phyloP scores from a whole-genome alignment of 1,139 yeast genomes.

The Geotrichum histeridarum region DNA sequence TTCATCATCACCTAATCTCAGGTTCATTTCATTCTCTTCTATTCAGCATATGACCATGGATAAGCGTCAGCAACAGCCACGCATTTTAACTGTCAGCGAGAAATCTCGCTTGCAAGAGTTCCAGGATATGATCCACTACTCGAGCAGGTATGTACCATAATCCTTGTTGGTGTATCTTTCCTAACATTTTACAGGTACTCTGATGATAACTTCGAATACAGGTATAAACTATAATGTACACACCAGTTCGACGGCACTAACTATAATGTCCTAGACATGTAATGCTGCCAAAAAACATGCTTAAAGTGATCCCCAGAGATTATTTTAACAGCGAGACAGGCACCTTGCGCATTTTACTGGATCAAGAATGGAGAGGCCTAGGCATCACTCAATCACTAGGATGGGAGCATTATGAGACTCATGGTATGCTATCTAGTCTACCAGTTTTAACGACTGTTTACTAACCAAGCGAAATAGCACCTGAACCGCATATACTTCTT shows the following conservation, averaged over 20 bases:
- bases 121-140: constrained; percentile 90
- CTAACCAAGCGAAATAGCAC: constrained; percentile 45
- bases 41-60: background rate
- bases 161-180: background rate
- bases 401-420: constrained; percentile 98
- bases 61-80: constrained; percentile 28
- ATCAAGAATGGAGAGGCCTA: constrained; percentile 97
- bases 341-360: constrained; percentile 80
- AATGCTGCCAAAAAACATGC: constrained; percentile 92
- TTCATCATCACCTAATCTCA: background rate
- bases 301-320: constrained; percentile 92
- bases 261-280: constrained; percentile 60
- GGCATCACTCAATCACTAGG: constrained; percentile 97
- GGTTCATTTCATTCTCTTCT: background rate
- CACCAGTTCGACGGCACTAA: background rate
- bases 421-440: constrained; percentile 39
- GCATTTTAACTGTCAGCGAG: constrained; percentile 78
- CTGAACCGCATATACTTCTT: constrained; percentile 93
- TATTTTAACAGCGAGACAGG: constrained; percentile 94
- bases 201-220: constrained; percentile 80
- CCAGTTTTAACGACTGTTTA: background rate
- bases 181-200: constrained; percentile 49
- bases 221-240: constrained; percentile 28
- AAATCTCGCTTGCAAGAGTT: constrained; percentile 83
- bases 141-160: constrained; percentile 52